These are phyloP conservation scores for Populus davidiana DNA, from an alignment of 345 rosid species.

Conservation along the genomic window DNA sequence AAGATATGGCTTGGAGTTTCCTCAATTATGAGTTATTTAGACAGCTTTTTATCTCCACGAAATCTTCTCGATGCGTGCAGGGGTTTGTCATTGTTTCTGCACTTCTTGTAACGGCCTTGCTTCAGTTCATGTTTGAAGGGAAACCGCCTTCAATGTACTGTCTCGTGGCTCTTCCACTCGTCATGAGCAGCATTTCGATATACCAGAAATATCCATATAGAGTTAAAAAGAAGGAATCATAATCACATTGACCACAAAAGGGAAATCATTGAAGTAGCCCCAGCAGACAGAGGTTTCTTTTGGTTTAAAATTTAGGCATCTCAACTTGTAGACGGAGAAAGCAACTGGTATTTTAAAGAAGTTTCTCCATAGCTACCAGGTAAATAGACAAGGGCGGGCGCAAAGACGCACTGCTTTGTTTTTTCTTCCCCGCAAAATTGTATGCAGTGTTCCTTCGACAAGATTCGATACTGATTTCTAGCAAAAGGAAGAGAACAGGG, in stretches of 20 bases:
- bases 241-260: slow-evolving; percentile 4
- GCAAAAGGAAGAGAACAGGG: background rate
- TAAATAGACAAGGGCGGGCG: no score
- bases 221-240: slow-evolving; percentile 70
- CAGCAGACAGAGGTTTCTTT: background rate
- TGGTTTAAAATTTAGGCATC: background rate
- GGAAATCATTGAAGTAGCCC: background rate
- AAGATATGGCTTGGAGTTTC: background rate
- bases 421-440: no score
- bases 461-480: background rate
- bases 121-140: slow-evolving; percentile 91
- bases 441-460: background rate
- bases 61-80: slow-evolving; percentile 35
- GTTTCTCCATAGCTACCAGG: no score
- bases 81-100: slow-evolving; percentile 97
- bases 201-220: slow-evolving; percentile 83
- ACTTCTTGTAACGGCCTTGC: slow-evolving; percentile 79
- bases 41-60: background rate
- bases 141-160: slow-evolving; percentile 77
- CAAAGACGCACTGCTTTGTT: no score
- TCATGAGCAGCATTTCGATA: slow-evolving; percentile 71
- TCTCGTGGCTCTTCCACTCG: slow-evolving; percentile 78
- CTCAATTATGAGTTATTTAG: background rate
- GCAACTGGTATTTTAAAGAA: no score
- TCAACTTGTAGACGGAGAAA: no score